These are phyloP conservation scores for Lactifluus pinguis DNA, from an alignment of 768 basidiomycete genomes.

Conservation along the genomic window DNA sequence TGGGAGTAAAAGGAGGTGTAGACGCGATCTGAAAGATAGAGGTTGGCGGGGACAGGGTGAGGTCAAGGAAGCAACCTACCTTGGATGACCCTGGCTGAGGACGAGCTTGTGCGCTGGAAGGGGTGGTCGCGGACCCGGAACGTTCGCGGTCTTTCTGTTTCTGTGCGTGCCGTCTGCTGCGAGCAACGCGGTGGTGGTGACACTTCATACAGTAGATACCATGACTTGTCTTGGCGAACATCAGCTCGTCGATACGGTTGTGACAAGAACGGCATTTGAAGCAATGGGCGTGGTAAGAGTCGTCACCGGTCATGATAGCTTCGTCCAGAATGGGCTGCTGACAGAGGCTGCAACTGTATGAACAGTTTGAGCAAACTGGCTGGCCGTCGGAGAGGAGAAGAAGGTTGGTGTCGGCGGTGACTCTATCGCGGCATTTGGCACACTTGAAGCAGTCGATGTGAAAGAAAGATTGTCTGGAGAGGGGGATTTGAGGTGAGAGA, in stretches of 20 bases:
- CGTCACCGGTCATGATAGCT: conserved; percentile 99
- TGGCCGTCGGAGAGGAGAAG: conserved; percentile 93
- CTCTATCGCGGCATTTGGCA: conserved; percentile 87
- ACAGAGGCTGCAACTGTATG: conserved; percentile 94
- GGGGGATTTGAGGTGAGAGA: background rate
- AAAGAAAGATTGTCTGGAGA: conserved; percentile 78
- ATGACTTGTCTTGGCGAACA: conserved; percentile 96
- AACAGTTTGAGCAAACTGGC: conserved; percentile 92
- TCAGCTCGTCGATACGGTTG: conserved; percentile 92
- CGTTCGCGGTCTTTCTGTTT: conserved; percentile 56
- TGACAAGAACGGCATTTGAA: conserved; percentile 97
- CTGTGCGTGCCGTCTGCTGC: conserved; percentile 85
- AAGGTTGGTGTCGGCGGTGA: conserved; percentile 96
- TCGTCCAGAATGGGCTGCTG: conserved; percentile 92
- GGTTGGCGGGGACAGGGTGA: background rate
- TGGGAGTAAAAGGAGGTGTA: background rate
- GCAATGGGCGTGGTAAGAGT: conserved; percentile 96
- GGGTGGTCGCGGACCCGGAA: conserved; percentile 37
- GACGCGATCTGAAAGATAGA: background rate
- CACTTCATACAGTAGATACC: conserved; percentile 99
- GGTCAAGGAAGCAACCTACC: conserved; percentile 6
- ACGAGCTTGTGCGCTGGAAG: conserved; percentile 25
- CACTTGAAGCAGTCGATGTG: conserved; percentile 95
- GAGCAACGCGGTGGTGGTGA: conserved; percentile 94
- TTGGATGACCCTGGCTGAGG: conserved; percentile 30